Percentiles rank a stretch among this genome's conserved stretches.
Conservation (phyloP, 176 grass and related monocot genomes). For the Aegilops longissima region DNA sequence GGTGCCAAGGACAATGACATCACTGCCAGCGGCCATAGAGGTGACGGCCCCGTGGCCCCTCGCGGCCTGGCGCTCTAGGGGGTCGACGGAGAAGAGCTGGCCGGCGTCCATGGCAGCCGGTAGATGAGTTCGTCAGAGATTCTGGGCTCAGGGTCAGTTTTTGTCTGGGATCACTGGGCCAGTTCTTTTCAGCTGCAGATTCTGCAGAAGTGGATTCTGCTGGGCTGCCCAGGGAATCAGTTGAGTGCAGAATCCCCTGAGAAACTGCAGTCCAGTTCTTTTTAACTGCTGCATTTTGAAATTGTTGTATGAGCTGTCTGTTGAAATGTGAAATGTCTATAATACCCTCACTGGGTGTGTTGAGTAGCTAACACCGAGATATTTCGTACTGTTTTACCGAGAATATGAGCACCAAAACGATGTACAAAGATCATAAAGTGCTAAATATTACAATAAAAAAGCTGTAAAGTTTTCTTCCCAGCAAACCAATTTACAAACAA, state of each 20-base stretch:
- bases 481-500: neutral
- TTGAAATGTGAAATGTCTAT: neutral
- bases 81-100: constrained; percentile 77
- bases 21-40: constrained; percentile 87
- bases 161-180: neutral
- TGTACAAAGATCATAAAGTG: neutral
- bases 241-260: neutral
- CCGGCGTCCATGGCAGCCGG: constrained; percentile 35
- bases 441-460: neutral
- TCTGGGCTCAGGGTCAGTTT: neutral
- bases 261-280: neutral
- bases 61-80: constrained; percentile 76
- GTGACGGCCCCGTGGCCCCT: constrained; percentile 82
- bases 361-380: neutral
- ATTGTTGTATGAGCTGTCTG: neutral
- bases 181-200: neutral
- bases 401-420: neutral
- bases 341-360: neutral
- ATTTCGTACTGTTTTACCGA: neutral
- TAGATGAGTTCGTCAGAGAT: neutral
- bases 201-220: neutral
- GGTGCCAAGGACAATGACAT: constrained; percentile 92
- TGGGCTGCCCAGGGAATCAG: neutral
- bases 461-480: neutral
- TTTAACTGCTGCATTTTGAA: neutral